Percentiles rank a stretch among this genome's conserved stretches.
phyloP scores from a whole-genome alignment of 2,329 filamentous ascomycete genomes.

The Talaromyces amestolkiae region DNA sequence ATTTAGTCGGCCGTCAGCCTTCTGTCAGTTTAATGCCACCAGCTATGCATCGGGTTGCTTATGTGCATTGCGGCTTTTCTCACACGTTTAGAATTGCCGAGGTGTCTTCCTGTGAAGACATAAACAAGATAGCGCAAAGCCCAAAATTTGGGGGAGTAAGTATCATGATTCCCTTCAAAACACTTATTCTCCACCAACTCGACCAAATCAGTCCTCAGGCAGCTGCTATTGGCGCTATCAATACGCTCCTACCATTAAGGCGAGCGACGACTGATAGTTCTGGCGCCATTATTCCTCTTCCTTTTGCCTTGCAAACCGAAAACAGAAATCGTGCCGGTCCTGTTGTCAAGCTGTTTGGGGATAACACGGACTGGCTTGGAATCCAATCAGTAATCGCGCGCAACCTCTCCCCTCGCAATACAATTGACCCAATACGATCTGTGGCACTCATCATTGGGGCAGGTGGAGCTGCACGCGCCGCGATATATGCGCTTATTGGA shows the following conservation, averaged over 20 bases:
- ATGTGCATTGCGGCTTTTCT: too few relatives aligned
- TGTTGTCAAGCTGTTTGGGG: background rate
- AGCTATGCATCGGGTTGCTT: too few relatives aligned
- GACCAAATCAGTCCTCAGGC: background rate
- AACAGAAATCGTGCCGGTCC: background rate
- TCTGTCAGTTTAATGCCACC: too few relatives aligned
- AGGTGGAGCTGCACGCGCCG: background rate
- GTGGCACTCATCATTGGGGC: conserved; percentile 1
- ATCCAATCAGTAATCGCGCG: background rate
- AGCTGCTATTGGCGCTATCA: background rate
- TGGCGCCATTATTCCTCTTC: background rate
- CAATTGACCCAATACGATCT: background rate
- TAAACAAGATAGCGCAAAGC: too few relatives aligned
- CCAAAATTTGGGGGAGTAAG: too few relatives aligned
- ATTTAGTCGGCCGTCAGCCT: too few relatives aligned
- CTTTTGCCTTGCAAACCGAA: background rate
- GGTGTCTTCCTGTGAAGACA: too few relatives aligned
- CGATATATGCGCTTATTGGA: background rate
- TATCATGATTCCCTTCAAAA: background rate
- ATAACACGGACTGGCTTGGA: conserved; percentile 2
- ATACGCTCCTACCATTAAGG: background rate
- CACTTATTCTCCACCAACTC: conserved; percentile 1
- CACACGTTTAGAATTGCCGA: too few relatives aligned
- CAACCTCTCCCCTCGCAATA: background rate
- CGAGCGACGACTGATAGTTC: background rate